Evolutionary conservation across 805 yeast genomes (phyloP), one percentile per base, ranked within the genome.

Genomic region (Spathaspora sp.): DNA sequence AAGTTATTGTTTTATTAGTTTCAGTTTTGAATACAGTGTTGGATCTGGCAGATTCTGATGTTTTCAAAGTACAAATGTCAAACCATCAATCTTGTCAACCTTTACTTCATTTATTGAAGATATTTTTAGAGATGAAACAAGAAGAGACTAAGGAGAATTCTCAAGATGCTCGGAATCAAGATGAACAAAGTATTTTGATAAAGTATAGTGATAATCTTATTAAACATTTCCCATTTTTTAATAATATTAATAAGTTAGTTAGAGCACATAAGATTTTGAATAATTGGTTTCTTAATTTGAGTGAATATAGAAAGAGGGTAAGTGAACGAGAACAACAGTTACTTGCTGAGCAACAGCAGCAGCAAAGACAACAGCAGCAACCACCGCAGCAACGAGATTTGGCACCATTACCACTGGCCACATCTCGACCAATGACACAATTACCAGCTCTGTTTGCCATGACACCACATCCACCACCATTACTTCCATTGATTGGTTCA

Each of bases 61-160:
- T 55, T 4, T 52, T 60, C 16, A 62, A 65, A 50, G 50, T 60
- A 7, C 62, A 65, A 47, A 55, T 68, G 16, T 62, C 69, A 26
- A 69, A 69, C 49, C 66, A 63, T 55, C 71, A 69, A 48, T 48
- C 68, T 17, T 55, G 66, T 17, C 69, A 67, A n/a, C 70, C 66
- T 28, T 55, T 69, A 16, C 55, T 69, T 19, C 72, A 68, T 42
- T 50, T 69, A 9, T 50, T 69, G 20, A 68, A 65, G 51, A 53
- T 67, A n/a, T 52, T 60, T 31, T 55, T 66, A 17, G 69, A 62
- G 39, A 48, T 52, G 31, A 51, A 51, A 44, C 48, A 44, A 38
- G 50, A 58, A 23, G 65, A 59, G 31, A 46, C 46, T 7, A 18
- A 28, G 20, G 31, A 38, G 3, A 16, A 28, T 28, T 42, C 31